Percentiles rank a stretch among this genome's conserved stretches.
Conservation (phyloP, 306 rosid species). For the Lagenaria siceraria region DNA sequence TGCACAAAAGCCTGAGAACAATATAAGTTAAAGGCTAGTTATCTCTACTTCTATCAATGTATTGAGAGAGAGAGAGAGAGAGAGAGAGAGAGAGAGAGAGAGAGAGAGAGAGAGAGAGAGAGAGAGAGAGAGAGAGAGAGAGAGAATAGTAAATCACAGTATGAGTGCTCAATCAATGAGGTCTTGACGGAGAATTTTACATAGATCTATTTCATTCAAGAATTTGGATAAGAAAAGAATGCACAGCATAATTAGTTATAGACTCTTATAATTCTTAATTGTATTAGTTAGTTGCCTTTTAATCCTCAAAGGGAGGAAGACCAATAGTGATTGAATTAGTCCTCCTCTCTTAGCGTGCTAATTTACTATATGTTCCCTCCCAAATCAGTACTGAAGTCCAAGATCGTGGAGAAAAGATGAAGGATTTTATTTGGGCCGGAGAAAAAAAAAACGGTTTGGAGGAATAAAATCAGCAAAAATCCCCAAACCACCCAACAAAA, state of each 20-base stretch:
- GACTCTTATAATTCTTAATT: no score
- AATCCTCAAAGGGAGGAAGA: not conserved
- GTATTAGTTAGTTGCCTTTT: not conserved
- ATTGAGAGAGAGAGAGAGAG: not conserved
- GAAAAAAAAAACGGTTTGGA: no score
- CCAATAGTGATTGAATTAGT: not conserved
- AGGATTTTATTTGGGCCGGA: no score
- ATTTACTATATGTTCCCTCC: no score
- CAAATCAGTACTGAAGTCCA: no score
- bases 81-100: no score
- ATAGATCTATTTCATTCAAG: not conserved
- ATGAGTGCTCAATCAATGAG: not conserved
- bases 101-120: not conserved
- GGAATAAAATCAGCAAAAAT: no score
- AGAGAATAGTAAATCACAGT: not conserved
- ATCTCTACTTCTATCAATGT: not conserved
- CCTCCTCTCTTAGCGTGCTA: no score
- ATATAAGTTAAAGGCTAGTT: not conserved
- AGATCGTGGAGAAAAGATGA: no score
- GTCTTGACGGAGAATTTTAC: not conserved
- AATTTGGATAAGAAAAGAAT: not conserved
- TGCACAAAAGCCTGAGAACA: conserved; percentile 87
- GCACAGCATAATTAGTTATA: not conserved
- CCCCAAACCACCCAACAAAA: no score
- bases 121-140: not conserved